Percentiles rank a stretch among this genome's conserved stretches.
Evolutionary conservation across 148 eudicot species (phyloP).

Genomic region (Camellia granthamiana): DNA sequence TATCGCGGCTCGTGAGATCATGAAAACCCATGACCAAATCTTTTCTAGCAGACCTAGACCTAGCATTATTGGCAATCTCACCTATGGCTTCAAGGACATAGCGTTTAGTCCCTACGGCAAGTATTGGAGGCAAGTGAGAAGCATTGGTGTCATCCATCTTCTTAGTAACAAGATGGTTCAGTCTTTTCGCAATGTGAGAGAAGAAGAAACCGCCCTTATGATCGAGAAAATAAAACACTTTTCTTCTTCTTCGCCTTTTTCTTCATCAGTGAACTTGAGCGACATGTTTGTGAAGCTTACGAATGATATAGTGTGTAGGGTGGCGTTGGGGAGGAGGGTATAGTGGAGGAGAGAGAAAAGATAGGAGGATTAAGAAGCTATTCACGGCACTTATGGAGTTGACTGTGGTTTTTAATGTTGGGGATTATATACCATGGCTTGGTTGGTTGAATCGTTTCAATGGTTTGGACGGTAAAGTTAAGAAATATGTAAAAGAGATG

Average conservation of each 20-base stretch:
- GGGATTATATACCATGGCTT: slow-evolving; percentile 40
- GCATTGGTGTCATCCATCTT: slow-evolving; percentile 21
- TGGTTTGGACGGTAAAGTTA: slow-evolving; percentile 25
- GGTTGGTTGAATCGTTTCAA: slow-evolving; percentile 28
- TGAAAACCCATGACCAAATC: background rate
- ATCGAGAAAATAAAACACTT: slow-evolving; percentile 1
- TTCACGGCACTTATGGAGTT: background rate
- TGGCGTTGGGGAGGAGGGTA: slow-evolving; percentile 37
- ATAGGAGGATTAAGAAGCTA: slow-evolving; percentile 12
- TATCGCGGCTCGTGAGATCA: no score
- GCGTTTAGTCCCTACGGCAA: slow-evolving; percentile 26
- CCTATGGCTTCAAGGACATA: slow-evolving; percentile 24
- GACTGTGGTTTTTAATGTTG: slow-evolving; percentile 15
- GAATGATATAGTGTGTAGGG: slow-evolving; percentile 4
- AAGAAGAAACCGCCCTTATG: slow-evolving; percentile 10
- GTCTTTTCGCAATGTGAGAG: slow-evolving; percentile 4
- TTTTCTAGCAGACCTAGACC: slow-evolving; percentile 31
- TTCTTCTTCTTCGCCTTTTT: background rate
- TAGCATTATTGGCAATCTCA: background rate
- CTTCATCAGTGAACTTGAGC: background rate
- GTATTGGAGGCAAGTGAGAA: slow-evolving; percentile 38
- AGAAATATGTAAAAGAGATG: slow-evolving; percentile 20
- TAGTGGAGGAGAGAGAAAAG: slow-evolving; percentile 17
- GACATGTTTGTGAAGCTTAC: background rate
- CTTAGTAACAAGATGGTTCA: slow-evolving; percentile 8